Evolutionary conservation across 352 stramenopile genomes (phyloP), one percentile per base, ranked within the genome.

Genomic region (Peronospora farinosa): DNA sequence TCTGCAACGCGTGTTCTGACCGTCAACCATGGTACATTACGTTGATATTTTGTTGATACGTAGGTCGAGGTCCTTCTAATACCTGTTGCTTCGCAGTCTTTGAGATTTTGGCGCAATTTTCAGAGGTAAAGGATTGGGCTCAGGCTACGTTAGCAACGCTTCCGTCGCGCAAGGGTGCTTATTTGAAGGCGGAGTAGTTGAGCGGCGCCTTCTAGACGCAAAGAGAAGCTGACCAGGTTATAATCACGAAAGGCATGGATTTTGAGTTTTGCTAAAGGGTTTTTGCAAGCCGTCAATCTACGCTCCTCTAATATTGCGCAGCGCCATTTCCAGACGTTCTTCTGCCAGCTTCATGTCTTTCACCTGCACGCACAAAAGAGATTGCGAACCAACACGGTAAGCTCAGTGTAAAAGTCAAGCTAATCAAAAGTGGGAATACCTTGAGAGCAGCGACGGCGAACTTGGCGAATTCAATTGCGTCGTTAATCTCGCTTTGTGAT

Each of bases 21-120:
- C n/a, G 84, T 95, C 28, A 95, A 95, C 51, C 83, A 95, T 62
- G 84, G 84, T 95, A 37, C 32, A 63, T 62, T n/a, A 23, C 23
- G 13, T 37, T 41, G 23, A 27, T 7, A 16, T 12, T 4, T 11
- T 40, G 21, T 9, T 11, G 7, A 3, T 2, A 37, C 31, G 8
- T 37, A 37, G 31, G 4, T 37, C 5, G 28, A 32, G 28, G 12
- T 15, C 5, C 10, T 35, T n/a, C 31, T 37, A 15, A 37, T 15
- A 42, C 17, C 11, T 43, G 25, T 17, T 56, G 21, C 21, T 25
- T 47, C 44, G 15, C 43, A 92, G 81, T 92, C 51, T 89, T 89
- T 55, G 75, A 89, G 32, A 90, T 90, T 55, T 54, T 92, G 38
- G 73, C 84, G 12, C 67, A 85, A 19, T 88, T 85, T 51, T 65